Percentiles rank a stretch among this genome's conserved stretches.
Conservation (phyloP, 495 filamentous ascomycete genomes). For the Xylaria telfairii region DNA sequence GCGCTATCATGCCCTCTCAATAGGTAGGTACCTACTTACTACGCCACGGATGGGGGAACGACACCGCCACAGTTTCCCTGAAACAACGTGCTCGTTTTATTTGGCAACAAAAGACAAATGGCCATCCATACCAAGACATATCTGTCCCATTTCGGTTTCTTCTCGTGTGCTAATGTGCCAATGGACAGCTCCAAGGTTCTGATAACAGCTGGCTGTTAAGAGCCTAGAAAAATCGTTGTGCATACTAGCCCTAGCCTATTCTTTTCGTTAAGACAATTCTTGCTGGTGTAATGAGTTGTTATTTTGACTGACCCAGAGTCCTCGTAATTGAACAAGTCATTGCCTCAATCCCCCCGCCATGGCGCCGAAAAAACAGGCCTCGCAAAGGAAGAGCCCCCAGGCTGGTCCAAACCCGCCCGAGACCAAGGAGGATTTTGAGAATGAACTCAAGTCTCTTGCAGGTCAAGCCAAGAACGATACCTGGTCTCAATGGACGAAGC, state of each 20-base stretch:
- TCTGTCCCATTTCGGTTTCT: conserved; percentile 27
- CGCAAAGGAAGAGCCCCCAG: conserved; percentile 31
- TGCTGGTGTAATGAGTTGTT: conserved; percentile 12
- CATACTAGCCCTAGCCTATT: neutral
- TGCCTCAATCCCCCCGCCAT: conserved; percentile 25
- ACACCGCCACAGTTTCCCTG: conserved; percentile 27
- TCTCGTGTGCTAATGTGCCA: neutral
- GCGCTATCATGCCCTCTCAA: neutral
- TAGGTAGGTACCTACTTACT: neutral
- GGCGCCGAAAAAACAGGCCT: conserved; percentile 36
- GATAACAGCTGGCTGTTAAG: conserved; percentile 41
- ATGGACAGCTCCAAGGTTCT: neutral
- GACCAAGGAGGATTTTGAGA: conserved; percentile 57
- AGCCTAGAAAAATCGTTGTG: neutral
- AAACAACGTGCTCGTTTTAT: conserved; percentile 18
- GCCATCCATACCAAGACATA: conserved; percentile 13
- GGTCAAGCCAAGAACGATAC: conserved; percentile 57
- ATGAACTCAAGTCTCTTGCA: conserved; percentile 56
- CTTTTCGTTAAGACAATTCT: neutral
- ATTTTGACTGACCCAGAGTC: neutral
- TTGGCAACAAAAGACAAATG: neutral
- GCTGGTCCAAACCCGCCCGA: conserved; percentile 32
- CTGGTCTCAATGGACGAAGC: conserved; percentile 38
- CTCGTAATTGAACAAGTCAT: neutral
- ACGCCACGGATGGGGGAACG: neutral